Evolutionary conservation across 345 rosid species (phyloP), one percentile per base, ranked within the genome.

Genomic region (Acer saccharum): DNA sequence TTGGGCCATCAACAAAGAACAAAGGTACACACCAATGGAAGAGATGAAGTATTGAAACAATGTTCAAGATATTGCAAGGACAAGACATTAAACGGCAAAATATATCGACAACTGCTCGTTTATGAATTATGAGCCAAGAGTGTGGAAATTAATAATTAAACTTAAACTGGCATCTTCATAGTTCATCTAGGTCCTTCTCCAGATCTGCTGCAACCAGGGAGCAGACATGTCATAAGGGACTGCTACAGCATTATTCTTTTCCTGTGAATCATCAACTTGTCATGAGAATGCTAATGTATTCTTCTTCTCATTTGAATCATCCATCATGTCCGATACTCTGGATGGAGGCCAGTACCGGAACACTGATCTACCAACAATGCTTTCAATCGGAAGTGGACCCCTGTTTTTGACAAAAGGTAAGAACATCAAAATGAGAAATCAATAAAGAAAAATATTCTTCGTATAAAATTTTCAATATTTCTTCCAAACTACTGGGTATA

Each of bases 261-360:
- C 72, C 32, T 41, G 75, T 64, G 84, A 81, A 52, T 86, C 88
- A 71, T 78, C 72, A 54, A 12, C 5, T 11, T 71, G 79, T 91
- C 88, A 92, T 6, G 91, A 88, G 72, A 90, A 75, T 64, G 81
- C 88, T 57, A 83, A 78, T 63, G 80, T 78, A 52, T 68, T 84
- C 68, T 70, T 85, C 76, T 25, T 76, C 27, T 20, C 72, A 39
- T 35, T 71, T 69, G 84, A 81, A 52, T 87, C 87, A 71, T 78
- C 74, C 73, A 89, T 67, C 13, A 84, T 88, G 81, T 88, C 87
- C 12, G 97, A 92, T 54, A 89, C 93, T 82, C 81, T 90, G 81
- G 90, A 81, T 11, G 96, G 94, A 54, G 93, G 97, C 93, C 96
- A 90, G 61, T 90, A 93, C 17, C 94, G 87, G 62, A 90, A 93